Conservation (phyloP, 192 early-diverging fungal genomes). For the Bifiguratus adelaidae region DNA sequence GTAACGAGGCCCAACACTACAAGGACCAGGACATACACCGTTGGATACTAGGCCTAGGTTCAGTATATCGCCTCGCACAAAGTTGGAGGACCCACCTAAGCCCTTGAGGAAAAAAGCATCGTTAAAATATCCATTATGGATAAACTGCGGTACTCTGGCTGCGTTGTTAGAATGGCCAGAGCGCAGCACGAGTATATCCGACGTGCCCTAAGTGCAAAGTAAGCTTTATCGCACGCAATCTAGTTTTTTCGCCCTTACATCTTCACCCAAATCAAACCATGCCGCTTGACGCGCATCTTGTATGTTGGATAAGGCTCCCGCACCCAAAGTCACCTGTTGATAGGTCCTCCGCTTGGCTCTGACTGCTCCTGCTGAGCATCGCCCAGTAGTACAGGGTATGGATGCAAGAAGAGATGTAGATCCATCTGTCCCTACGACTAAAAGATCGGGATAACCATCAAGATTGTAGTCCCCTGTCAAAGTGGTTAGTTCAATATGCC, state of each 20-base stretch:
- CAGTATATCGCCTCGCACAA: too few relatives aligned
- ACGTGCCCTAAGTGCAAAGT: constrained; percentile 43
- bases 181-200: constrained; percentile 69
- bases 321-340: constrained; percentile 49
- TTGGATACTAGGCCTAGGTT: constrained; percentile 32
- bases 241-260: constrained; percentile 41
- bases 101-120: constrained; percentile 94
- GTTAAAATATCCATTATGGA: constrained; percentile 86
- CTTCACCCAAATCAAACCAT: constrained; percentile 86
- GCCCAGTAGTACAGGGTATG: constrained; percentile 33
- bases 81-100: constrained; percentile 21
- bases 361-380: constrained; percentile 30
- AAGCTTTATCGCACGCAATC: neutral
- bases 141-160: constrained; percentile 37
- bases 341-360: constrained; percentile 48
- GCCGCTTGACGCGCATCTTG: constrained; percentile 46
- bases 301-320: constrained; percentile 40
- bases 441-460: constrained; percentile 87
- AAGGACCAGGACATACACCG: constrained; percentile 48
- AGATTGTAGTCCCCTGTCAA: constrained; percentile 67
- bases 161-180: constrained; percentile 12
- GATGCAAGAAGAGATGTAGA: constrained; percentile 49
- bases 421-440: constrained; percentile 46
- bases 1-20: constrained; percentile 5
- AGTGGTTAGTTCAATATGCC: neutral